Percentiles rank a stretch among this genome's conserved stretches.
Evolutionary conservation across 2,329 filamentous ascomycete genomes (phyloP).

Genomic region (Trichophyton simii): DNA sequence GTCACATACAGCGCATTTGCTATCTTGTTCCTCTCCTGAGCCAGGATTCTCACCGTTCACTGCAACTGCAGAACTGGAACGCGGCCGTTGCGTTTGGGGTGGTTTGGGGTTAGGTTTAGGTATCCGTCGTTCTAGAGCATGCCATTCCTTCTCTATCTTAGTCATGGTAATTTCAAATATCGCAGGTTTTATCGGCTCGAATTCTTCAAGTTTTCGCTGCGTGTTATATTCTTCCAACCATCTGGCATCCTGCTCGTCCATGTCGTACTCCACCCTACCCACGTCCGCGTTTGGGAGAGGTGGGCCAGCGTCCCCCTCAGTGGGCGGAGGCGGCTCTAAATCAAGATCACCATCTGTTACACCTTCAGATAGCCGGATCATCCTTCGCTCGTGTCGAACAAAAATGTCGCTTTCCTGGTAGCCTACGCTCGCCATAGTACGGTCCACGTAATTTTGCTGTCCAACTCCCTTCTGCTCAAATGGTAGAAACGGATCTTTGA

Average conservation of each 20-base stretch:
- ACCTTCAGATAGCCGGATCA: constrained; percentile 52
- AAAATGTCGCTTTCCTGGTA: constrained; percentile 94
- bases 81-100: constrained; percentile 81
- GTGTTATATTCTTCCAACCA: constrained; percentile 81
- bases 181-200: constrained; percentile 77
- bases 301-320: constrained; percentile 44
- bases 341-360: constrained; percentile 53
- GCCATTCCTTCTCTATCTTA: constrained; percentile 98
- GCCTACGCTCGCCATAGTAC: constrained; percentile 88
- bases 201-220: constrained; percentile 58
- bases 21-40: constrained; percentile 83
- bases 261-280: constrained; percentile 91
- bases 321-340: constrained; percentile 40
- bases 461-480: constrained; percentile 72
- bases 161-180: constrained; percentile 97
- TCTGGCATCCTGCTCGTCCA: constrained; percentile 97
- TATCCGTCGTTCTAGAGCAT: constrained; percentile 87
- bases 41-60: constrained; percentile 83
- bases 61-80: constrained; percentile 85
- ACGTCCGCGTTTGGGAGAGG: constrained; percentile 42
- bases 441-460: constrained; percentile 84
- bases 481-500: constrained; percentile 36
- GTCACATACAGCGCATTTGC: constrained; percentile 93
- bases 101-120: constrained; percentile 95
- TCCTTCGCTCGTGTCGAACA: constrained; percentile 58